phyloP scores from a whole-genome alignment of 331 rosid genomes.

The Pyrus hybrid region DNA sequence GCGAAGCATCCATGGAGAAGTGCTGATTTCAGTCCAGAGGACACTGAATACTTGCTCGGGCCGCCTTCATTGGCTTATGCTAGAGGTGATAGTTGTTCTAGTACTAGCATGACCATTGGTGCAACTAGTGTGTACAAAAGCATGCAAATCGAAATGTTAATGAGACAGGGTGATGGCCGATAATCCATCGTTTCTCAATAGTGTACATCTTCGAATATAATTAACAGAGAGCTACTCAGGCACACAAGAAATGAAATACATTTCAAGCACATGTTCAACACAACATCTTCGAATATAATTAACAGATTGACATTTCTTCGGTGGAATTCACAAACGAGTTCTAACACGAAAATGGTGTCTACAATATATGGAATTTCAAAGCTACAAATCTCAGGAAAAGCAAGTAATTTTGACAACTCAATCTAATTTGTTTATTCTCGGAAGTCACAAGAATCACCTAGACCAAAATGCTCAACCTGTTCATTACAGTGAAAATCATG shows the following conservation, averaged over 20 bases:
- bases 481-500: neutral
- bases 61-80: neutral
- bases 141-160: neutral
- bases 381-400: neutral
- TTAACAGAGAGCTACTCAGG: too few species aligned
- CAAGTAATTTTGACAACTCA: neutral
- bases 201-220: too few species aligned
- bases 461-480: neutral
- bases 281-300: too few species aligned
- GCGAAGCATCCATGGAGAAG: neutral
- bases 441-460: slow-evolving; percentile 9
- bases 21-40: neutral
- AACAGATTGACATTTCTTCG: neutral
- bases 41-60: neutral
- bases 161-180: neutral
- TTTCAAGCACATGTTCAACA: neutral
- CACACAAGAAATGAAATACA: neutral
- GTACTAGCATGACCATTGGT: neutral
- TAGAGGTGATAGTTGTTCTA: neutral
- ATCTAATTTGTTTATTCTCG: slow-evolving; percentile 12
- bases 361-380: neutral
- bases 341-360: neutral
- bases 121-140: slow-evolving; percentile 4
- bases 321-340: neutral
- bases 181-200: neutral